Base-by-base conservation (phyloP, 768 basidiomycete species). In the Boletus barrowsii region DNA sequence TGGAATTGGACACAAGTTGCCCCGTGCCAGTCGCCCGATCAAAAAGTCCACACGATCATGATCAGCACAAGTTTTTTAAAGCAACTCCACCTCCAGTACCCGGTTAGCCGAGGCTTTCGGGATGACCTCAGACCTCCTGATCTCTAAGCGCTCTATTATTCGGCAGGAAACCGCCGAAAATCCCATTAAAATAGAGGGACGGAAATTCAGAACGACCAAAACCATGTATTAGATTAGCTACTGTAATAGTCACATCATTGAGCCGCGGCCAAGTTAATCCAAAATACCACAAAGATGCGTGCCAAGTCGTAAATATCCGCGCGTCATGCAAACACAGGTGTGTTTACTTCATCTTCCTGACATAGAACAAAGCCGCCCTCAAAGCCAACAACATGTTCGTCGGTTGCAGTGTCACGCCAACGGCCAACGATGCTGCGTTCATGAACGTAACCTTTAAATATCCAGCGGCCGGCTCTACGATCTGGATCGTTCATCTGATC, bases 391-490 rank as follows among this genome's bases (percentile, higher is more conserved):
- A 62, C 61, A 48, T 73, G 64, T 17, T 66, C 61, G 24, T 66
- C 63, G 1, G 76, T 81, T 39, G 68, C 66, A 20, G 77, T 80
- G 54, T 80, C 80, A 49, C 81, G 75, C 81, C 81, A 81, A 20
- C 79, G 72, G 35, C 81, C 82, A 36, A 79, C 79, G 37, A 83
- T 68, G 62, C 76, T 81, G 29, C 69, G 65, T 57, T 72, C 73
- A 48, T 82, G 74, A 42, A 82, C 53, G 60, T 83, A 82, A 47
- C 81, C 80, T 55, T 73, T 78, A 49, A 82, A 82, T 48, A 82
- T 62, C 78, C 75, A 82, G 29, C 66, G 73, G 11, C 81, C 79
- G 14, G 67, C 53, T 47, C 67, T 49, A 33, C 49, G 59, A 44
- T 71, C 59, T 4, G 45, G 63, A 22, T 70, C 61, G 56, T 75